Conservation (phyloP, 2,329 filamentous ascomycete species). For the Aschersonia sp. region DNA sequence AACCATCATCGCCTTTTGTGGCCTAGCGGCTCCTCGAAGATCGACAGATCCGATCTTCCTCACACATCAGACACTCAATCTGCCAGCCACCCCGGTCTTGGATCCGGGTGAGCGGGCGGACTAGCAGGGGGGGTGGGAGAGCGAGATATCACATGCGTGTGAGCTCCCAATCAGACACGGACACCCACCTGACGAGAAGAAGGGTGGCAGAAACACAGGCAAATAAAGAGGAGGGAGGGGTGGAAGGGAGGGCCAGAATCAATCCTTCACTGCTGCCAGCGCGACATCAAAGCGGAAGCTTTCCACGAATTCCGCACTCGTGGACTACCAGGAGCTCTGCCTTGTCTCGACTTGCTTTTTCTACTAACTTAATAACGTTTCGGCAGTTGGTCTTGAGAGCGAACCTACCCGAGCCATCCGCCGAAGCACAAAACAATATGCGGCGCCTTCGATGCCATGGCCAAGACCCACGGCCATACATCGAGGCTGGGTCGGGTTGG, state of each 20-base stretch:
- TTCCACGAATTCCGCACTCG: neutral
- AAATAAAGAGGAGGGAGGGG: neutral
- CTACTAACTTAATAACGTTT: neutral
- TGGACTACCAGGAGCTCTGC: neutral
- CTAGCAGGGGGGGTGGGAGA: neutral
- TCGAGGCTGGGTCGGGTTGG: too few relatives aligned
- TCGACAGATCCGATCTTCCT: conserved; percentile 8
- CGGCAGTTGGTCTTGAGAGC: neutral
- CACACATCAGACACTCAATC: conserved; percentile 1
- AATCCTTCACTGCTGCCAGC: neutral
- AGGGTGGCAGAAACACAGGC: too few relatives aligned
- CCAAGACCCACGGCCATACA: too few relatives aligned
- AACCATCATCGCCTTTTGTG: neutral
- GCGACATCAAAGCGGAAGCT: neutral
- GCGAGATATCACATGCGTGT: neutral
- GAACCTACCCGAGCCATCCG: neutral
- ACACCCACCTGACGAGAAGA: too few relatives aligned
- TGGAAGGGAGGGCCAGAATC: neutral
- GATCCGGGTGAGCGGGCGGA: conserved; percentile 1
- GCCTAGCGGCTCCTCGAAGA: conserved; percentile 2
- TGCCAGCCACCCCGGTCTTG: neutral
- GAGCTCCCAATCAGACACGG: neutral
- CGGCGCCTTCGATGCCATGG: neutral
- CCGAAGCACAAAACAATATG: neutral
- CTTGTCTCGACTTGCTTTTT: neutral